Evolutionary conservation across 257 asterid species (phyloP).

Genomic region (Knoxia roxburghii): DNA sequence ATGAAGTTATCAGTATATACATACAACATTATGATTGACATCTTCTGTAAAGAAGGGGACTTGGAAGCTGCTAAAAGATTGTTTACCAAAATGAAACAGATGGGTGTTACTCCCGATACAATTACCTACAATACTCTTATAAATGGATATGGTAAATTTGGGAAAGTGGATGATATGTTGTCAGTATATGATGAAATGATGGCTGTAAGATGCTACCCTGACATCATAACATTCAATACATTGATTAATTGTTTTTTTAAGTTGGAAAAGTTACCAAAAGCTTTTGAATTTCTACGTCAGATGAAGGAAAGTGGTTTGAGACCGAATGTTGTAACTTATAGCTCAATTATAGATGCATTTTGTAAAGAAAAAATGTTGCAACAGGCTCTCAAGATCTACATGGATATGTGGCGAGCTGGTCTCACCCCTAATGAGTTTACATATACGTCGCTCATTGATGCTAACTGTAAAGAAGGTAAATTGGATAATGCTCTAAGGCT

Average conservation of each 20-base stretch:
- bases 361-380: slow-evolving; percentile 83
- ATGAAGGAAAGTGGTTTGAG: slow-evolving; percentile 61
- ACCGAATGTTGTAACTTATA: slow-evolving; percentile 83
- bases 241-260: slow-evolving; percentile 87
- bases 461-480: slow-evolving; percentile 62
- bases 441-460: slow-evolving; percentile 75
- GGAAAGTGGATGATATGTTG: slow-evolving; percentile 49
- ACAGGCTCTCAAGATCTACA: slow-evolving; percentile 70
- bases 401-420: slow-evolving; percentile 88
- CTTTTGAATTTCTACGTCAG: slow-evolving; percentile 61
- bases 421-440: slow-evolving; percentile 76
- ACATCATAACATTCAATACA: slow-evolving; percentile 70
- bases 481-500: slow-evolving; percentile 60
- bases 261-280: slow-evolving; percentile 49
- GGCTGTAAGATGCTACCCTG: slow-evolving; percentile 60
- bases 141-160: slow-evolving; percentile 71
- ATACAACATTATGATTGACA: slow-evolving; percentile 69
- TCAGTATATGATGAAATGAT: slow-evolving; percentile 69
- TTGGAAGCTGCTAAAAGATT: slow-evolving; percentile 48
- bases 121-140: slow-evolving; percentile 81
- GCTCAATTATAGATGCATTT: slow-evolving; percentile 82
- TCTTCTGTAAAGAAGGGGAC: slow-evolving; percentile 71
- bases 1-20: slow-evolving; percentile 53
- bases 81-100: slow-evolving; percentile 60
- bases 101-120: slow-evolving; percentile 58